phyloP scores from a whole-genome alignment of 2,329 filamentous ascomycete genomes.

The Thermoascus crustaceus region DNA sequence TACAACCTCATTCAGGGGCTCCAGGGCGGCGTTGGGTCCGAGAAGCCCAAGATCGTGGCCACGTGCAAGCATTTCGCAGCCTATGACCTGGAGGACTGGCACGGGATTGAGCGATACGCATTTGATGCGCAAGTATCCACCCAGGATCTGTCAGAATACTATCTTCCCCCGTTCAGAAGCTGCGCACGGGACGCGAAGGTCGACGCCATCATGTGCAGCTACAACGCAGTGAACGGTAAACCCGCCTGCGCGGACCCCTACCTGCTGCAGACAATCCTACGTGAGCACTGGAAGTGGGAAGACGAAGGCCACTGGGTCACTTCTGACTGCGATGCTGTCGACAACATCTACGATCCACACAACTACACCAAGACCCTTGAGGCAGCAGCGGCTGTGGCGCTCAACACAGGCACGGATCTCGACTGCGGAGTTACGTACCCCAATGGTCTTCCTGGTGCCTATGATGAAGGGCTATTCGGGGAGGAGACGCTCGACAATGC shows the following conservation, averaged over 20 bases:
- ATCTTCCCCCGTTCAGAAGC: constrained; percentile 54
- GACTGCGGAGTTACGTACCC: constrained; percentile 41
- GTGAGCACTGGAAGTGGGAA: constrained; percentile 57
- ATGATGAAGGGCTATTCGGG: constrained; percentile 34
- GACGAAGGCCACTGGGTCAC: constrained; percentile 53
- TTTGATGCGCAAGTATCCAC: constrained; percentile 47
- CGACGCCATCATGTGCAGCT: constrained; percentile 52
- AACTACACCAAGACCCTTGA: constrained; percentile 39
- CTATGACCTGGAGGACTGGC: constrained; percentile 45
- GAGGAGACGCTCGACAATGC: constrained; percentile 35
- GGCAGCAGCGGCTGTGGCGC: constrained; percentile 36
- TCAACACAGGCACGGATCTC: constrained; percentile 44
- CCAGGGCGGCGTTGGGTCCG: constrained; percentile 32
- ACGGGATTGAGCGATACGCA: constrained; percentile 33
- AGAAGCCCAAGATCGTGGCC: constrained; percentile 36
- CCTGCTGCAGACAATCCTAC: constrained; percentile 51
- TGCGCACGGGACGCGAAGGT: constrained; percentile 52
- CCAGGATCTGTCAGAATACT: constrained; percentile 59
- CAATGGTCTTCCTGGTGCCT: constrained; percentile 32
- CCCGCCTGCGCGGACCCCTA: constrained; percentile 55
- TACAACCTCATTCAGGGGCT: constrained; percentile 42
- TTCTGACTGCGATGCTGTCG: constrained; percentile 55
- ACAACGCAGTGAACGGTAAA: constrained; percentile 55
- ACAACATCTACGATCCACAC: constrained; percentile 46
- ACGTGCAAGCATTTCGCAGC: constrained; percentile 53